Base-by-base conservation (phyloP, 768 basidiomycete species). In the Naganishia vishniacii region DNA sequence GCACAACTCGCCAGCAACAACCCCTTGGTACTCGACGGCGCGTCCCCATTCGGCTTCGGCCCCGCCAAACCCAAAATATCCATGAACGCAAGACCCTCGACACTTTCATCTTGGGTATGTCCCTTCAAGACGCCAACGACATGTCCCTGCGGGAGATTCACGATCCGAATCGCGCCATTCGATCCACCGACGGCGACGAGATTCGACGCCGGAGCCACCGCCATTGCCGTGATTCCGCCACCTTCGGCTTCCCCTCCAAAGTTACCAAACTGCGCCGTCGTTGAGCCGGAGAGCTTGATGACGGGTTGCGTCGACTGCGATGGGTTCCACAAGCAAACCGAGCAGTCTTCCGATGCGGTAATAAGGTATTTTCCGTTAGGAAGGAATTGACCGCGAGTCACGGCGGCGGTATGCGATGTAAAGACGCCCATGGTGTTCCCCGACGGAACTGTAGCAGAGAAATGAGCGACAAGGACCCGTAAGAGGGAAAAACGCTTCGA, bases 391-490 rank as follows among this genome's bases (percentile, higher is more conserved):
- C 94, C 93, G 65, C 88, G 87, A 48, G 89, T 86, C 4, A 91
- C 86, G 5, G 91, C 78, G 5, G 87, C 84, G 0, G 84, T 85
- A 77, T 99, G 95, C 0, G 91, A 91, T 1, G 89, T 88, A 70
- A 98, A 90, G 8, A 98, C 93, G 73, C 92, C 88, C 88, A 99
- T 93, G 58, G 87, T 93, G 68, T 84, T 88, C 45, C 95, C 95
- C 6, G 88, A 88, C 2, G 95, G 95, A 29, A 99, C 94, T 97
- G 75, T 9, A n/a, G 8, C 29, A 28, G 25, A 56, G 26, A 16
- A 47, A 18, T 5, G 18, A 26, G 48, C 28, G 34, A 9, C 18
- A 9, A 47, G 28, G 18, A 41, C 18, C 4, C 13, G 13, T 18
- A 15, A 12, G 28, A 18, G 28, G n/a, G 23, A n/a, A 29, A 23